Evolutionary conservation across 164 flowering plant genomes (phyloP).

Genomic region (Chloranthus sessilifolius): DNA sequence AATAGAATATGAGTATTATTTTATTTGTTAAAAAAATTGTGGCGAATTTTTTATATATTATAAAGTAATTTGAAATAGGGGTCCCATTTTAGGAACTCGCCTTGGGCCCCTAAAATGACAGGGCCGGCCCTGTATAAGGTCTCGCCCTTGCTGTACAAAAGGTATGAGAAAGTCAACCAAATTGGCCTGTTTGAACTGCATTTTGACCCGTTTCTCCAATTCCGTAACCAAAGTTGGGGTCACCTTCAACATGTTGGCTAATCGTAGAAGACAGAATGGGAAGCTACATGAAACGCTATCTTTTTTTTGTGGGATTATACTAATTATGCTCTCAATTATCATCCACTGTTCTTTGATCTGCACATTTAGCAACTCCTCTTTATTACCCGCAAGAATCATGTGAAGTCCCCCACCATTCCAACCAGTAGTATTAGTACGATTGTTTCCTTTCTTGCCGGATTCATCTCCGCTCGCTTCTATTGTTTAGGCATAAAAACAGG

Average conservation of each 20-base stretch:
- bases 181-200: conserved; percentile 92
- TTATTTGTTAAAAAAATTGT: too few relatives aligned
- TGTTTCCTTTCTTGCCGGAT: conserved; percentile 26
- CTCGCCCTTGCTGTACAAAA: conserved; percentile 49
- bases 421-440: conserved; percentile 20
- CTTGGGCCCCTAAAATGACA: too few relatives aligned
- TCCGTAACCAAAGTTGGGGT: conserved; percentile 88
- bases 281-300: conserved; percentile 88
- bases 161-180: conserved; percentile 82
- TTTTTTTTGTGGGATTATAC: conserved; percentile 87
- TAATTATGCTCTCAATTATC: conserved; percentile 93
- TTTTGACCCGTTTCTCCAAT: conserved; percentile 82
- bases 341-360: conserved; percentile 71
- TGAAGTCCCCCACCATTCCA: conserved; percentile 81
- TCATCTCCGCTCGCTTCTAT: too few relatives aligned
- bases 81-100: too few relatives aligned
- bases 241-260: conserved; percentile 79
- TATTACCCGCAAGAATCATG: conserved; percentile 62
- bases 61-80: too few relatives aligned
- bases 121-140: too few relatives aligned
- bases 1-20: too few relatives aligned
- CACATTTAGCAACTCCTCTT: conserved; percentile 45
- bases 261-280: conserved; percentile 67
- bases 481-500: too few relatives aligned
- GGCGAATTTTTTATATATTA: too few relatives aligned